phyloP scores from a whole-genome alignment of 768 basidiomycete species.

The Gyrodon lividus region DNA sequence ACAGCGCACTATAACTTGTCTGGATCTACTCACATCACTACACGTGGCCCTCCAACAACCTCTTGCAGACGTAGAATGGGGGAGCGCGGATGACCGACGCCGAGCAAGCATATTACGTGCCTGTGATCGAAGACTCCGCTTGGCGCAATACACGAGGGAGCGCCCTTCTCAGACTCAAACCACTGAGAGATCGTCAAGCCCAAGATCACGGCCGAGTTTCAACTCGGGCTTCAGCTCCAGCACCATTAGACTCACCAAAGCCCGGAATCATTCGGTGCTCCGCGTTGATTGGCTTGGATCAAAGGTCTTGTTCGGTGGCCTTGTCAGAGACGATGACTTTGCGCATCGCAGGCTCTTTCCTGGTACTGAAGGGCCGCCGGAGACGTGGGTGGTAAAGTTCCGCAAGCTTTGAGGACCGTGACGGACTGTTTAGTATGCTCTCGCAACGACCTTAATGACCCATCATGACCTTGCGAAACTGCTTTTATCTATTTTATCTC shows the following conservation, averaged over 20 bases:
- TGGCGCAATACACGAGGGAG: not conserved
- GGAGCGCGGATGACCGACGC: not conserved
- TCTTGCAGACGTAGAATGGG: slow-evolving; percentile 9
- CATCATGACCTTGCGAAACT: not conserved
- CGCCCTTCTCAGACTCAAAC: not conserved
- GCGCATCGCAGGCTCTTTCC: slow-evolving; percentile 6
- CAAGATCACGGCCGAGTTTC: not conserved
- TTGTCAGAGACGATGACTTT: slow-evolving; percentile 4
- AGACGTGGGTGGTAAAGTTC: slow-evolving; percentile 11
- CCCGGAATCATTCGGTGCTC: not conserved
- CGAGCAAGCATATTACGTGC: not conserved
- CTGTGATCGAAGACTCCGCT: slow-evolving; percentile 1
- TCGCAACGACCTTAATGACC: not conserved
- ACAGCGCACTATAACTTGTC: not conserved
- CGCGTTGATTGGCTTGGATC: slow-evolving; percentile 11
- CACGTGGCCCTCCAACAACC: slow-evolving; percentile 4
- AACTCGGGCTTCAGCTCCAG: not conserved
- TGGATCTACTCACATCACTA: slow-evolving; percentile 3
- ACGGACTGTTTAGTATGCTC: not conserved
- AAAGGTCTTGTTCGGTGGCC: slow-evolving; percentile 4
- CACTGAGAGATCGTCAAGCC: not conserved
- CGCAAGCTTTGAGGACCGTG: not conserved
- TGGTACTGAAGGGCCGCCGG: not conserved
- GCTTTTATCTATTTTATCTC: no score
- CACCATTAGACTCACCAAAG: not conserved